Evolutionary conservation across 2,329 filamentous ascomycete species (phyloP), one percentile per base, ranked within the genome.

Genomic region (Cordyceps javanica): DNA sequence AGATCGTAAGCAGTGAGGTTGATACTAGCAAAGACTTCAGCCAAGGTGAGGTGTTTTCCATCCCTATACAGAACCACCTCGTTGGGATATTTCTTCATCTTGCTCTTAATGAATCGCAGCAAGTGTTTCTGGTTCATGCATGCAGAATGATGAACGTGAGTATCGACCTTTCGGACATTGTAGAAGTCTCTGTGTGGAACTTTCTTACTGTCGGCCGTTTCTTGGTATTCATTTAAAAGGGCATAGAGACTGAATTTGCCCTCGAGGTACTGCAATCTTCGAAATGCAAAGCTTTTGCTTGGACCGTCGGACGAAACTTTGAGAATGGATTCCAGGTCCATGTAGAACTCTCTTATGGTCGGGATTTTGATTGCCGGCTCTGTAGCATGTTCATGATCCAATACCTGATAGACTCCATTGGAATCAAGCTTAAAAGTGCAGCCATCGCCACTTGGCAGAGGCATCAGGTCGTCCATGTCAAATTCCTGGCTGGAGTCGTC

Each of bases 101-200:
- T 99, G 74, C 91, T 96, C 75, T 99, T 99, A 78, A 99, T 99
- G 74, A 99, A 99, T 56, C 94, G 90, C 60, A 99, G 78, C 58
- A 99, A 76, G 80, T 99, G 94, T 75, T 99, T 99, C 73, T 99
- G 94, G 69, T 99, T 99, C 94, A 99, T 99, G 71, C 94, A 99
- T 25, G 94, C 94, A 16, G 94, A 99, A 72, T 99, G 94, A 70
- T 99, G 94, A 65, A 99, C 94, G 80, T 99, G 94, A 9, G 94
- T 99, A 69, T 99, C 94, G 52, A 99, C 94, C 72, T 99, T 99
- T 69, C 94, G 84, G 50, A 99, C 94, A 69, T 99, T 99, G 78
- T 99, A 99, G 69, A 99, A 99, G 73, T 99, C 94, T 76, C 94
- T 86, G 73, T 99, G 94, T 3, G 94, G 94, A 56, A 97, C 94